Evolutionary conservation across 139 green algal genomes (phyloP), one percentile per base, ranked within the genome.

Genomic region (Chlorella sp.): DNA sequence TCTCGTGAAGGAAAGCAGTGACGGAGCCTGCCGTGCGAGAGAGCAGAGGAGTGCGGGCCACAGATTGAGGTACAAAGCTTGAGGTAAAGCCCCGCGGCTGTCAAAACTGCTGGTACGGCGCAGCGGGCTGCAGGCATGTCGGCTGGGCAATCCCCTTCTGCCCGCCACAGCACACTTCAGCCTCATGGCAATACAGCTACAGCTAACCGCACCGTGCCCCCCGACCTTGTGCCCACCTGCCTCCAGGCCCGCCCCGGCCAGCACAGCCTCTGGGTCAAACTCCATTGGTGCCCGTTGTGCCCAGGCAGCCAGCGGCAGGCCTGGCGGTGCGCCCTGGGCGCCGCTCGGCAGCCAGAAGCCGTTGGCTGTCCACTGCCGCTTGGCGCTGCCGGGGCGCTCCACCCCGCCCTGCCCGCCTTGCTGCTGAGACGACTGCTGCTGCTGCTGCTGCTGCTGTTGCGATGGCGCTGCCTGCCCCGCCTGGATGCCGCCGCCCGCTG

Each of bases 1-100:
- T 95, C 76, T 96, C 93, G 62, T 93, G 87, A 60, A 96, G 86
- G 85, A 95, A 96, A 0, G 87, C 87, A 0, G 80, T 74, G 36
- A 92, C 88, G 0, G 88, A 85, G 72, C 81, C 44, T 86, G 82
- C n/a, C n/a, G n/a, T n/a, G n/a, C n/a, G n/a, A n/a, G n/a, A n/a
- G n/a, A n/a, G n/a, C n/a, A n/a, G n/a, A n/a, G n/a, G n/a, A n/a
- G n/a, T n/a, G n/a, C n/a, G n/a, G n/a, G n/a, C n/a, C n/a, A n/a
- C n/a, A n/a, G n/a, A n/a, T n/a, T n/a, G n/a, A n/a, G n/a, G n/a
- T n/a, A n/a, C n/a, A n/a, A n/a, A n/a, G n/a, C n/a, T n/a, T n/a
- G n/a, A n/a, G n/a, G n/a, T n/a, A n/a, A n/a, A n/a, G n/a, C n/a
- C n/a, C n/a, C n/a, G n/a, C n/a, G n/a, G n/a, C n/a, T n/a, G n/a